Conservation (phyloP, 148 eudicot genomes). For the Tetragonia tetragonoides region DNA sequence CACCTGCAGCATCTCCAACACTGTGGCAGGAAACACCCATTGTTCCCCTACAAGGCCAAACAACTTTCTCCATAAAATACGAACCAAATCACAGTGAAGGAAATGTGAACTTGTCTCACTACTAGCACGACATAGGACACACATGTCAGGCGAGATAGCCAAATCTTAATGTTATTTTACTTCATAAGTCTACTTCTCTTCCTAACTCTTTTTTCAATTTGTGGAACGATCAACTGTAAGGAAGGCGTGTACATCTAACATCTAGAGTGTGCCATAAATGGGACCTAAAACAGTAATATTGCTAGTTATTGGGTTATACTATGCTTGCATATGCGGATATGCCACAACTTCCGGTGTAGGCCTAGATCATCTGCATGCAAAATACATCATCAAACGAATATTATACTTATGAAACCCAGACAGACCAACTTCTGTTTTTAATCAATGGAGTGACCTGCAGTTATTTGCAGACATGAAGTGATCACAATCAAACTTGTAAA, state of each 20-base stretch:
- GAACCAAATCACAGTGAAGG: no score
- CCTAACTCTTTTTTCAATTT: background rate
- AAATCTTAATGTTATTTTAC: no score
- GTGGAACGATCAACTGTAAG: background rate
- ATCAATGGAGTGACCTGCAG: background rate
- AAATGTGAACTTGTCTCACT: no score
- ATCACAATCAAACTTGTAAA: background rate
- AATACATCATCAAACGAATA: background rate
- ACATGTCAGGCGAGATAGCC: no score
- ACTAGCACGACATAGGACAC: no score
- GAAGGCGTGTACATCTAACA: background rate
- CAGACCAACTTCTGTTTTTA: background rate
- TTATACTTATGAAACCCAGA: background rate
- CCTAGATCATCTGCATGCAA: background rate
- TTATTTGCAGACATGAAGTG: constrained; percentile 1
- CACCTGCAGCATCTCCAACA: no score
- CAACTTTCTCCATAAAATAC: no score
- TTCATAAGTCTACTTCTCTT: background rate
- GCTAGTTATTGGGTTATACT: background rate
- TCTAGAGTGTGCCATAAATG: background rate
- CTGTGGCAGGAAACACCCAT: no score
- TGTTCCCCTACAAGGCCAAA: no score
- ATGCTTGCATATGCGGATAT: background rate
- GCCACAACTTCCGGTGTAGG: background rate
- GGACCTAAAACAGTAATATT: background rate